Base-by-base conservation (phyloP, 306 rosid species). In the Aeschynomene evenia region DNA sequence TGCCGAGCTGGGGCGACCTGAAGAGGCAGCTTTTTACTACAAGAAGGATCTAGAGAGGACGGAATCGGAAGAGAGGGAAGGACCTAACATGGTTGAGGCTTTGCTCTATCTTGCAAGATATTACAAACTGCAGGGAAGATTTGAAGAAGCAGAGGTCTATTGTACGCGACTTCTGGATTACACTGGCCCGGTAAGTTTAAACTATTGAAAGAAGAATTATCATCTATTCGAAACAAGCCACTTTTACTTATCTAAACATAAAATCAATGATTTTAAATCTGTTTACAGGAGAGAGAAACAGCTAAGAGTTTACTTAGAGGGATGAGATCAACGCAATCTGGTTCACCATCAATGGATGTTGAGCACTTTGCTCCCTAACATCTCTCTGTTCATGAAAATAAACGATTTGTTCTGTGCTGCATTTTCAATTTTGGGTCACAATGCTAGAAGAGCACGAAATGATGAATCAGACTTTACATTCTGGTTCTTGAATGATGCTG, bases 11-110 rank as follows among this genome's bases (percentile, higher is more conserved):
- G 95, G 89, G 20, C 87, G 79, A 57, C 67, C 79, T 14, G 95
- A 95, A 23, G 99, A 95, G 77, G 97, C 99, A 10, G 95, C 96
- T 29, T 91, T 75, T 86, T 95, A 87, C 85, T 91, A 85, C 88
- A 84, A 80, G 78, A 89, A 86, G 79, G 99, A 95, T 82, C 77
- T 95, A 74, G 99, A 95, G 73, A 89, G 99, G 70, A 95, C 91
- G 99, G 95, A 91, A 79, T 82, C 71, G 36, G 99, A 95, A 87
- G 97, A 91, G 70, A 89, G 97, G 81, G 99, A 95, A 71, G 97
- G 95, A 66, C 97, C 99, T 43, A 89, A 86, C 81, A 89, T 89
- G 91, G 97, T 91, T 62, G 99, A 95, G 75, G 90, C 97, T 36
- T 80, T 91, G 39, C 73, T 84, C 36, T 95, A 76, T 82, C 99